Evolutionary conservation across 2,329 filamentous ascomycete species (phyloP), one percentile per base, ranked within the genome.

Genomic region (Cladosporium halotolerans): DNA sequence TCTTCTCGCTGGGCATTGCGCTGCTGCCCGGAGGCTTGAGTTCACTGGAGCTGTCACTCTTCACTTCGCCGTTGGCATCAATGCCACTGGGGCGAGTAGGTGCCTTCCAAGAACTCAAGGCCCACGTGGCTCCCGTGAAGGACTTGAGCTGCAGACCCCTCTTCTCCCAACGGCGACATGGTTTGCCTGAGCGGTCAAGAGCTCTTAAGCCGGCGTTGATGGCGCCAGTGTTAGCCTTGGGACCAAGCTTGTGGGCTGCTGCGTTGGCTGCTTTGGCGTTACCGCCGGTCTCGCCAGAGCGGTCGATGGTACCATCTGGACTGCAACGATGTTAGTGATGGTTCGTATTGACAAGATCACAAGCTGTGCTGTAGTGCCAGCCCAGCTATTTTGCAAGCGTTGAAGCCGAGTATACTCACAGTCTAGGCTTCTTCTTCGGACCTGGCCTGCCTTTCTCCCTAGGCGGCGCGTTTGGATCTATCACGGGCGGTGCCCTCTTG

Each of bases 151-250:
- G 79, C 68, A 97, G 89, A 53, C 84, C 81, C 58, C 89, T 89
- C 70, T 85, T 88, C 68, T 83, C 79, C 93, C 93, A 99, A 69
- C 85, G 91, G 60, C 92, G 88, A 71, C 91, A 96, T 9, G 93
- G 91, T 66, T 92, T 88, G 61, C 92, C 92, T 7, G 87, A 87
- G 57, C 92, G 85, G 71, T 99, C 93, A 59, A 99, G 86, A 10
- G 93, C 92, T 52, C 93, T 89, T 46, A 99, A 84, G 49, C 89
- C 89, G 52, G 93, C 93, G 68, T 99, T 99, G 78, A 99, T 99
- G 55, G 92, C 92, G 59, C 93, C 93, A 65, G 92, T 88, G 70
- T 96, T 97, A 48, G 92, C 92, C 72, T 96, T 97, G 61, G 93
- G 93, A 3, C 92, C 92, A 23, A 97, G 85, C 70, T 95, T 95